phyloP scores from a whole-genome alignment of 176 grass and related monocot species.

The Echinochloa phyllopogon region DNA sequence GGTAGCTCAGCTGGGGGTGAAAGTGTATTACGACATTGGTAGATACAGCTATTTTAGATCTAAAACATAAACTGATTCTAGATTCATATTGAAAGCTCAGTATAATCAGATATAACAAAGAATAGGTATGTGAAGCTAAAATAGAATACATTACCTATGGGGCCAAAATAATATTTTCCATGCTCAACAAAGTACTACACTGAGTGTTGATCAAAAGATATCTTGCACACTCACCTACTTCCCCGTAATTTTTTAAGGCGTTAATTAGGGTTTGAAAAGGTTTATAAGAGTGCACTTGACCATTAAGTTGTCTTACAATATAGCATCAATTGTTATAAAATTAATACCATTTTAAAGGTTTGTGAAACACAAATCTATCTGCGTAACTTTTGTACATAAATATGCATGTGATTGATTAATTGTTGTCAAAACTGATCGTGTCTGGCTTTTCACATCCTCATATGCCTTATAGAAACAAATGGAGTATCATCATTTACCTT shows the following conservation, averaged over 20 bases:
- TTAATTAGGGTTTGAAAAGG: neutral
- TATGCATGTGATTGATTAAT: neutral
- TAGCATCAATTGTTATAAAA: neutral
- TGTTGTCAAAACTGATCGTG: neutral
- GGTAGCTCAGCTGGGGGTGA: neutral
- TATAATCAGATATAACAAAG: neutral
- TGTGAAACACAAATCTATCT: neutral
- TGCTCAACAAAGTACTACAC: neutral
- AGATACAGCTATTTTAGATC: neutral
- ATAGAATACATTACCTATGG: neutral
- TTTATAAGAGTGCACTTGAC: neutral
- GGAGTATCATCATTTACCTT: constrained; percentile 27
- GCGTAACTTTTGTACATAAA: neutral
- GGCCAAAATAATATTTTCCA: neutral
- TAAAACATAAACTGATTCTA: neutral
- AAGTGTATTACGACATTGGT: neutral
- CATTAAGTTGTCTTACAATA: neutral
- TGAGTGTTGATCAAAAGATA: neutral
- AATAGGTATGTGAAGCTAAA: neutral
- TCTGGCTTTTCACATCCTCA: neutral
- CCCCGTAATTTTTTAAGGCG: neutral
- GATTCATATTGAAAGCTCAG: neutral
- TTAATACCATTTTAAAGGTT: neutral
- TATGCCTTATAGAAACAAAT: neutral
- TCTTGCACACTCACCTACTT: neutral